Evolutionary conservation across 2,329 filamentous ascomycete species (phyloP).

Genomic region (Hypoxylon sp.): DNA sequence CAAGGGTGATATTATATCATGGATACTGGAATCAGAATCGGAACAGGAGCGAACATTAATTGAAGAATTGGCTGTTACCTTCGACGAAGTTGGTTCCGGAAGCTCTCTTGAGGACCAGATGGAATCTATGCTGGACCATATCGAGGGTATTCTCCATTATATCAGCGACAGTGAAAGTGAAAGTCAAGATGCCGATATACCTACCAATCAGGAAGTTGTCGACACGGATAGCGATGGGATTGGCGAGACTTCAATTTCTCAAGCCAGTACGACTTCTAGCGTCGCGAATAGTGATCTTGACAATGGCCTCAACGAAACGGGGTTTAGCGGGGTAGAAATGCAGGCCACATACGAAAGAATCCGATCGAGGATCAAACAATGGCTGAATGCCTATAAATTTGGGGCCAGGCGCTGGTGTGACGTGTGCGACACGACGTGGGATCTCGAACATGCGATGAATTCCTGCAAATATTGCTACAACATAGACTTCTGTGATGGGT

Average conservation of each 20-base stretch:
- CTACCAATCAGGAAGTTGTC: neutral
- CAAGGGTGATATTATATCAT: neutral
- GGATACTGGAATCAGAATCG: slow-evolving; percentile 17
- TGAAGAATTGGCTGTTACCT: neutral
- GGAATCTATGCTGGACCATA: neutral
- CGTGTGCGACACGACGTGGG: slow-evolving; percentile 16
- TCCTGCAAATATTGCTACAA: slow-evolving; percentile 26
- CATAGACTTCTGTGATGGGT: slow-evolving; percentile 27
- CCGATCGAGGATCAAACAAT: neutral
- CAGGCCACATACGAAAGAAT: slow-evolving; percentile 5
- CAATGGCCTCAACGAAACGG: too few relatives aligned
- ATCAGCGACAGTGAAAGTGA: neutral
- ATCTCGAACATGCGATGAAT: slow-evolving; percentile 16
- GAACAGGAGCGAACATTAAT: neutral
- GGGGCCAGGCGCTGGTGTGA: slow-evolving; percentile 11
- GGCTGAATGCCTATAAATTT: neutral
- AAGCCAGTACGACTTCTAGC: neutral
- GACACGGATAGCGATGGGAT: neutral
- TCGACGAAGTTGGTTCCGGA: neutral
- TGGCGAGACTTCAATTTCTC: neutral
- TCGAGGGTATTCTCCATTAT: neutral
- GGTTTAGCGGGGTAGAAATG: neutral
- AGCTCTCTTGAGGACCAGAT: neutral
- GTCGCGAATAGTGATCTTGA: neutral
- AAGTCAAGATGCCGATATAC: neutral